phyloP scores from a whole-genome alignment of 2,329 filamentous ascomycete genomes.

The Helicocarpus griseus region DNA sequence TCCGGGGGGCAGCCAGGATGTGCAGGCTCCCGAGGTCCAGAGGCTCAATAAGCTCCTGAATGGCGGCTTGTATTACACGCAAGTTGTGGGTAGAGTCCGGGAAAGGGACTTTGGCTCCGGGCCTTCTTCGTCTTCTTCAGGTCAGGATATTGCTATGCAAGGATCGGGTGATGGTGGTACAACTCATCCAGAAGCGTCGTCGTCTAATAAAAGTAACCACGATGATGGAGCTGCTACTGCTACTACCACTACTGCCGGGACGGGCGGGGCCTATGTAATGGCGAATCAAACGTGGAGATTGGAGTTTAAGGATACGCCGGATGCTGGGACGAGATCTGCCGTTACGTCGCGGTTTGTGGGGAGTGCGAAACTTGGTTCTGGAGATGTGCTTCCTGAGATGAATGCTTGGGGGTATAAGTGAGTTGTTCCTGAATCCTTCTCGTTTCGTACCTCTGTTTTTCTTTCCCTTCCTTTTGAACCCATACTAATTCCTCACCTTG shows the following conservation, averaged over 20 bases:
- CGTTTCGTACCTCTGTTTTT: slow-evolving; percentile 6
- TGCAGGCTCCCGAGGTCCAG: slow-evolving; percentile 35
- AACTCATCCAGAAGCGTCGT: neutral
- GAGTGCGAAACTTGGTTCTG: slow-evolving; percentile 38
- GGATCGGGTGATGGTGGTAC: slow-evolving; percentile 17
- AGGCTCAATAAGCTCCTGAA: slow-evolving; percentile 38
- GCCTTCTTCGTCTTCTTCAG: slow-evolving; percentile 11
- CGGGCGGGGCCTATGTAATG: slow-evolving; percentile 22
- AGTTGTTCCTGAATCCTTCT: slow-evolving; percentile 15
- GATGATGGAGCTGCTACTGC: slow-evolving; percentile 5
- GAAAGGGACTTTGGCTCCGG: slow-evolving; percentile 27
- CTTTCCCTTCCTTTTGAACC: neutral
- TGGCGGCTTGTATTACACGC: slow-evolving; percentile 45
- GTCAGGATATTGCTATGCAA: slow-evolving; percentile 26
- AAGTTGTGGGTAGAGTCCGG: slow-evolving; percentile 38
- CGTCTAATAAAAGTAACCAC: too few relatives aligned
- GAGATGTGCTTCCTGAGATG: slow-evolving; percentile 43
- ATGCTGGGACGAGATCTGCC: slow-evolving; percentile 42
- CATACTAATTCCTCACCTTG: slow-evolving; percentile 1
- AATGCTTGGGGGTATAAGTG: slow-evolving; percentile 45
- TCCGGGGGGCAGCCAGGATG: slow-evolving; percentile 36
- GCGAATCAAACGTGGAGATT: slow-evolving; percentile 34
- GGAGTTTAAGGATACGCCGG: slow-evolving; percentile 41
- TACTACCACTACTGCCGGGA: slow-evolving; percentile 4
- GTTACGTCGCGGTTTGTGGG: slow-evolving; percentile 45